A percentile compares a stretch with the other conserved stretches of the same genome.
Evolutionary conservation across 208 protist species (phyloP).

Genomic region (Crithidia sp.): DNA sequence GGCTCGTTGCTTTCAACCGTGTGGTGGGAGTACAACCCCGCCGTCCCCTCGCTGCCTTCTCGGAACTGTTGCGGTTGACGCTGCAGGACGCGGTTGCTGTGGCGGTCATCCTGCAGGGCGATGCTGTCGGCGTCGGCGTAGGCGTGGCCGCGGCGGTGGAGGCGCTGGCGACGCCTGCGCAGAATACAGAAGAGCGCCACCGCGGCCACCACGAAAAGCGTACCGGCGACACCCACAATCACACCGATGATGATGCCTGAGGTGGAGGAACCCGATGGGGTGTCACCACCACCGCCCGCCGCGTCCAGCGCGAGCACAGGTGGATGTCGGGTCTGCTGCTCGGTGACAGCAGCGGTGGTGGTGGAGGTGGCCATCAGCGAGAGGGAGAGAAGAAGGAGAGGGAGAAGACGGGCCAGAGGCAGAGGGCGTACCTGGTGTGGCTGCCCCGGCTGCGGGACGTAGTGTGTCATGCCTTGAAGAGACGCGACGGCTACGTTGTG

Average conservation of each 20-base stretch:
- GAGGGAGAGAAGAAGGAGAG: neutral
- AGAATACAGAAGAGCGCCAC: neutral
- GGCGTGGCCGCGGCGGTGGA: neutral
- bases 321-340: neutral
- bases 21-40: constrained; percentile 3
- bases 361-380: neutral
- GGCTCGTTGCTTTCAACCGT: neutral
- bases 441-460: no score
- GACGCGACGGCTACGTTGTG: no score
- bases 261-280: neutral
- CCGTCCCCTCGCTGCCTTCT: constrained; percentile 1
- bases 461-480: no score
- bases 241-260: constrained; percentile 2
- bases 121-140: constrained; percentile 17
- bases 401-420: no score
- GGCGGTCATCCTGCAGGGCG: constrained; percentile 12
- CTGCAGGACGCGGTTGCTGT: neutral
- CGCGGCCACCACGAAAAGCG: neutral
- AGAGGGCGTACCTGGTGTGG: no score
- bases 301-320: neutral
- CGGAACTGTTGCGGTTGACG: neutral
- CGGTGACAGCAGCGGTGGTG: neutral
- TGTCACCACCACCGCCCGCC: no score
- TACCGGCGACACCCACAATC: neutral
- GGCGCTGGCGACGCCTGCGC: neutral